Evolutionary conservation across 2,329 filamentous ascomycete species (phyloP), one percentile per base, ranked within the genome.

Genomic region (Ophiostoma piceae): DNA sequence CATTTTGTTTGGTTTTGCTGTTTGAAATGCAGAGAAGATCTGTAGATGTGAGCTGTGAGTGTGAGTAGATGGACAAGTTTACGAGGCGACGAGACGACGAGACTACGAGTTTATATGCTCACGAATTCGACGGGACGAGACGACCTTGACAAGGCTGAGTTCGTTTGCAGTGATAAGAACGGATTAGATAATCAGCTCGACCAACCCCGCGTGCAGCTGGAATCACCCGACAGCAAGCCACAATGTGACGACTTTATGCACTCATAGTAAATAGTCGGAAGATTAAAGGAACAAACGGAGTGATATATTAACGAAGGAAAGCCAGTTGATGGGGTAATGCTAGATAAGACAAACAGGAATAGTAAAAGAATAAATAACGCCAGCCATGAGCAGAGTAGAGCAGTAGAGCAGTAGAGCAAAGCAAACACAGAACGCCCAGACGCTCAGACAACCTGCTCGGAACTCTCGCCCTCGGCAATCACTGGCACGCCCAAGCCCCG

Each of bases 401-500:
- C 7, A 54, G 35, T 2, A 39, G 35, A 16, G 4, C 7, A 54
- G 47, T 11, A 8, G 19, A 65, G 6, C 22, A 41, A 12, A 41
- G 11, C 11, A 14, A 41, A 41, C 39, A 12, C 12, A 12, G 39
- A 41, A 41, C 39, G 11, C 26, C 16, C 19, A 68, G 29, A 6
- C 47, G 32, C 12, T 26, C 84, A 94, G 73, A 94, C 92, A 68
- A 91, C 89, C 39, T 86, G 88, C 81, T 96, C 92, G 0, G 90
- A 84, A 67, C 84, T 84, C 83, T 98, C 95, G 66, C 91, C 92
- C 75, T 92, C 89, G 0, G 93, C 94, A 75, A 99, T 91, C 70
- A 99, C 86, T 2, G 95, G 90, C 57, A 96, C 87, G 22, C 88
- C 89, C 68, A 98, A 82, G 1, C 94, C 94, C 47, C 95, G 86